Base-by-base conservation (phyloP, 768 basidiomycete genomes). In the Boletus sensibilis region DNA sequence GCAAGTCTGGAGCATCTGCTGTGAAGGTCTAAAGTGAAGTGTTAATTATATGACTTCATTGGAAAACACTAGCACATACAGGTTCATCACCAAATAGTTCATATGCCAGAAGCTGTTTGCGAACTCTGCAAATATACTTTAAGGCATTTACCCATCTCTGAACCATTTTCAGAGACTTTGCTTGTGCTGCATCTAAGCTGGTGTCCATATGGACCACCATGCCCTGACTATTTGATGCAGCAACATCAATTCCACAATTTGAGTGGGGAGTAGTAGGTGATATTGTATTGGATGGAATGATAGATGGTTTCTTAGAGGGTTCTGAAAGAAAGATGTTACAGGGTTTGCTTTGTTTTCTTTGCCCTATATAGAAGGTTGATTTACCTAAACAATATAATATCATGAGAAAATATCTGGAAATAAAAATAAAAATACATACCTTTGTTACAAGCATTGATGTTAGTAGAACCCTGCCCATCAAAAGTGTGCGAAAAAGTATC, bases 61-160 rank as follows among this genome's bases (percentile, higher is more conserved):
- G 1, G 7, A 34, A 16, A 55, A 27, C 1, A 23, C 1, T 13
- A 1, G 1, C 11, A 57, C 63, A 56, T 53, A 71, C 69, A 43
- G 34, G 52, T 21, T 47, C 10, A 14, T 64, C 67, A 34, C 35
- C 63, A 56, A 71, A 71, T 4, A 70, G 29, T 1, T 62, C 57
- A 44, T 0, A 18, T 0, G 37, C 0, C 11, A 48, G 3, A 3
- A 4, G 6, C 11, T 42, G 21, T 11, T 33, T 31, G 13, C 13
- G 41, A 40, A 7, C 23, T 34, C 48, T 5, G 12, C 4, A 34
- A 13, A 67, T 57, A 5, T 46, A 2, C 4, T 47, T 12, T 9
- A 72, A 6, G 21, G 31, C 33, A 9, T 50, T 8, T 29, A 33
- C 25, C 70, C 72, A 71, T 1, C 13, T 1, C 12, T 58, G 59